Conservation (phyloP, 495 filamentous ascomycete species). For the Podospora comata region DNA sequence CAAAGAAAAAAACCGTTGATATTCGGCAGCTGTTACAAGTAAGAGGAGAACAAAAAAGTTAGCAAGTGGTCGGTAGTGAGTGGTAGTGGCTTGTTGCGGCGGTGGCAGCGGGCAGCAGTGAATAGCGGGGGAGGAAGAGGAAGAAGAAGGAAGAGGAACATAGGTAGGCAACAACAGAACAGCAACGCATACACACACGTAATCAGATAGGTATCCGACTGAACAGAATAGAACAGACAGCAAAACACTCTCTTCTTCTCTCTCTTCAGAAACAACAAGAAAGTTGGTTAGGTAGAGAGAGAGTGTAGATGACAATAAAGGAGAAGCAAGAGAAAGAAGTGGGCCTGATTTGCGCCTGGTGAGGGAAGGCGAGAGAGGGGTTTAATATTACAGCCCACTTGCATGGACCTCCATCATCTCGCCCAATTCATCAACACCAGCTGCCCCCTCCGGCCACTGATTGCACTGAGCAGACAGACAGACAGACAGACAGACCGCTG, state of each 20-base stretch:
- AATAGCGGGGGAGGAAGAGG: background rate
- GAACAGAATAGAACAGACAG: background rate
- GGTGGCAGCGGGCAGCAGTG: background rate
- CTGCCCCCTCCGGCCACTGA: background rate
- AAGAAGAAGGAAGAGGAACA: background rate
- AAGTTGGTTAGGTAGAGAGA: background rate
- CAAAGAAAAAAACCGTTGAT: background rate
- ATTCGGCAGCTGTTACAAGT: background rate
- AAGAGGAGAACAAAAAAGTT: background rate
- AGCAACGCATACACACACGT: too few species aligned
- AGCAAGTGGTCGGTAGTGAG: background rate
- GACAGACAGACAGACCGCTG: background rate
- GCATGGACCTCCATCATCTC: background rate
- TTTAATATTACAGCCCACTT: conserved; percentile 5
- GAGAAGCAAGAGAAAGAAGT: background rate
- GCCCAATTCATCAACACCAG: conserved; percentile 13
- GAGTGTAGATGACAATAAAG: background rate
- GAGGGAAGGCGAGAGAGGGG: conserved; percentile 3
- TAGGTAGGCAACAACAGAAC: background rate
- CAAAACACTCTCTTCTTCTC: too few species aligned
- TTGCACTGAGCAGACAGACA: too few species aligned
- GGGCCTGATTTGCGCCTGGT: conserved; percentile 10
- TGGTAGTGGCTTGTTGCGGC: background rate
- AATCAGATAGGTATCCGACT: too few species aligned
- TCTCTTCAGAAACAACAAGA: too few species aligned